A percentile compares a stretch with the other conserved stretches of the same genome.
These are phyloP conservation scores for Pseudotulostoma volvatum DNA, from an alignment of 495 filamentous ascomycete genomes.

Conservation along the genomic window DNA sequence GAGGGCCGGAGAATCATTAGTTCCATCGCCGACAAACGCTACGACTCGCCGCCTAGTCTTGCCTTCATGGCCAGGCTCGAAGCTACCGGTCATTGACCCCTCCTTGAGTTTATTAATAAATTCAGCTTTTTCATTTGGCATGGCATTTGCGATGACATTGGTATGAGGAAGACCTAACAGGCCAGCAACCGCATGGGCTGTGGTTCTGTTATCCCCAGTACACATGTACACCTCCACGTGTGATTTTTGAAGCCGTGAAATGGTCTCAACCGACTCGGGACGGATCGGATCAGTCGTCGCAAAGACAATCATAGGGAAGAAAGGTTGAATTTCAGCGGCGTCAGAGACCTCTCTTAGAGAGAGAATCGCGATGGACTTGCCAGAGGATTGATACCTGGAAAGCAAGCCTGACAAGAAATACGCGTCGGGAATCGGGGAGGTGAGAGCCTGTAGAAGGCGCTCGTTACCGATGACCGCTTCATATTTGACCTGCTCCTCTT, in stretches of 20 bases:
- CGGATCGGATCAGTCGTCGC: constrained; percentile 64
- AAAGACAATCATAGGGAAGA: constrained; percentile 49
- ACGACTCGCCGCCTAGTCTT: constrained; percentile 18
- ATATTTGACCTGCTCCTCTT: constrained; percentile 17
- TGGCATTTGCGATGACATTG: constrained; percentile 75
- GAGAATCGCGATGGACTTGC: constrained; percentile 58
- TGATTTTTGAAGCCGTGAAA: constrained; percentile 47
- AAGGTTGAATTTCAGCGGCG: constrained; percentile 11
- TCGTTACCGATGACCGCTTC: constrained; percentile 79
- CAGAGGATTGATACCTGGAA: constrained; percentile 49
- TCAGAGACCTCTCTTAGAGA: constrained; percentile 28
- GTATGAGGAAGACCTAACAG: constrained; percentile 55
- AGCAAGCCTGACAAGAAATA: constrained; percentile 32
- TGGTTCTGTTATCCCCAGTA: constrained; percentile 54
- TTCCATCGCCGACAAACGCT: constrained; percentile 66
- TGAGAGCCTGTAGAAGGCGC: constrained; percentile 38
- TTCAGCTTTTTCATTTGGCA: constrained; percentile 72
- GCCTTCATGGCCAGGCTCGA: constrained; percentile 1
- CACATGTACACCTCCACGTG: constrained; percentile 74
- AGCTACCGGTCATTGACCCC: not conserved
- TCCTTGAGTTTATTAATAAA: constrained; percentile 68
- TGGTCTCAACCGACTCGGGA: constrained; percentile 49
- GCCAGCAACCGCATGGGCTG: constrained; percentile 48
- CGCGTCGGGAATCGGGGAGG: constrained; percentile 11
- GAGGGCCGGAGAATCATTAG: constrained; percentile 78